Evolutionary conservation across 2,329 filamentous ascomycete genomes (phyloP), one percentile per base, ranked within the genome.

Genomic region (Ascochyta clinopodiicola): DNA sequence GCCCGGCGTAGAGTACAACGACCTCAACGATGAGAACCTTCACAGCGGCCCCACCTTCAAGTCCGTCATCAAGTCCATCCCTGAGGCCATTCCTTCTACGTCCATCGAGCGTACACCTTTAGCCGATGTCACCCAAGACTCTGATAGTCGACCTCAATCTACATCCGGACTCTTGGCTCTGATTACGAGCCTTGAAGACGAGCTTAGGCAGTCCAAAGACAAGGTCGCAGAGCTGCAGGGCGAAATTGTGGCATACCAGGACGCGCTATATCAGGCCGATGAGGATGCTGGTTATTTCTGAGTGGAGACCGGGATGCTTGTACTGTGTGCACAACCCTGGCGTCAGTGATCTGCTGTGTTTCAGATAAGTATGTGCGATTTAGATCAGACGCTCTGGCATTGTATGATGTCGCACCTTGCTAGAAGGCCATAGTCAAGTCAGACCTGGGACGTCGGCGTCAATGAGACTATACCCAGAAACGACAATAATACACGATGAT

Each of bases 211-310:
- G 13, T 34, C 24, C 7, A 47, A 43, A 36, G 19, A 29, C 6
- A 15, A 43, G 36, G 37, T 46, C 29, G 13, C 13, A 29, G 25
- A 31, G 22, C n/a, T 55, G 51, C 49, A 37, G 45, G 46, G 46
- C 43, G 37, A 42, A 31, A 51, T 56, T 5, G 46, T 47, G 15
- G 52, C 52, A 15, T 51, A 56, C 21, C 29, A 51, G 7, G 52
- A 56, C 17, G 52, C 52, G 2, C 52, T 56, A 10, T 8, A 56
- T 17, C 46, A 50, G 32, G 52, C 46, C 31, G 32, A 51, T 7
- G 25, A 25, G 24, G 52, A 51, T 38, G 32, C 43, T 29, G 36
- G 36, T 2, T 46, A 46, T 21, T 17, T 56, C 21, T 55, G 21
- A 40, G 15, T 38, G 3, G 5, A 12, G 19, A 15, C 9, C 4